Base-by-base conservation (phyloP, 1,284 basidiomycete genomes). In the Microstroma glucosiphilum region DNA sequence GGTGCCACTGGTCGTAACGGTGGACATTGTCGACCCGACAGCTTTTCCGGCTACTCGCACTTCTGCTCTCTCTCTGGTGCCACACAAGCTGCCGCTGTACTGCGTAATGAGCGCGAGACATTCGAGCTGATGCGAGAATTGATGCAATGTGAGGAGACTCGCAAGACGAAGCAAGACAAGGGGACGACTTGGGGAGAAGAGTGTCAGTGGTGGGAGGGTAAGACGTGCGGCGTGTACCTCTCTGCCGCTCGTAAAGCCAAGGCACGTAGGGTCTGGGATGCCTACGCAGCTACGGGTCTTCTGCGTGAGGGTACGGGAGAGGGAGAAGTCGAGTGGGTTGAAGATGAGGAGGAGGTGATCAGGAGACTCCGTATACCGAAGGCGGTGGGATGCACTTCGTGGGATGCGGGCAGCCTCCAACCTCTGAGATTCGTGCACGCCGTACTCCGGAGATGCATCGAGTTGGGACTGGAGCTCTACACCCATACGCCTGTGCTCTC, bases 1-100 rank as follows among this genome's bases (percentile, higher is more conserved):
- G 60, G 60, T 26, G 60, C 60, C 21, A 61, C 60, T 4, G 60
- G 48, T 3, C 56, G 60, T 13, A 61, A 61, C 26, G 60, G 60
- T 3, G 60, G 60, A 11, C 60, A 61, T 37, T 61, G 60, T 55
- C 51, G 60, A 30, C 60, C 60, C 13, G 60, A 61, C 37, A 17
- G 19, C 13, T 61, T 40, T 40, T 21, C 51, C n/a, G 60, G 60
- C 25, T 61, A 57, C 25, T 2, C 26, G 15, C 37, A n/a, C n/a
- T 61, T 60, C 46, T 13, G 15, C n/a, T 17, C 21, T 23, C 25
- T 61, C n/a, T 54, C 59, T 8, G 57, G 58, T 2, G 13, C 56
- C 15, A 37, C 37, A 21, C 58, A 60, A 30, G 60, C 60, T 37
- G 26, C 59, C n/a, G 56, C 55, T 7, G 26, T 61, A 4, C 60